Conservation (phyloP, 768 basidiomycete species). For the Mycena rosella region DNA sequence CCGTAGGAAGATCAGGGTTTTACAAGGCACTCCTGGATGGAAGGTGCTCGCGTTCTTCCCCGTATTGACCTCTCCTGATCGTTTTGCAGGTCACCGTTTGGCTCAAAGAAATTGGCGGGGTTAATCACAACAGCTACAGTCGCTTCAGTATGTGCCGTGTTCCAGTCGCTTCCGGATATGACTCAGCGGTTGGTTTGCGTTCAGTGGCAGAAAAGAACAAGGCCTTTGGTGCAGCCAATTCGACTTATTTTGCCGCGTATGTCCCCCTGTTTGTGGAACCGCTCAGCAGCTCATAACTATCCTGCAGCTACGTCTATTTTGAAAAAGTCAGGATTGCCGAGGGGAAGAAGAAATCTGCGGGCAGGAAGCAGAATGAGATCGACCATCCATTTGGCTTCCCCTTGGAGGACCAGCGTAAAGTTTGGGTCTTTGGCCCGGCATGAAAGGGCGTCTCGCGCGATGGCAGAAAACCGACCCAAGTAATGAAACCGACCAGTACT, state of each 20-base stretch:
- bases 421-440: constrained; percentile 34
- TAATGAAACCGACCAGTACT: background rate
- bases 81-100: constrained; percentile 51
- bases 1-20: constrained; percentile 56
- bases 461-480: too few relatives aligned
- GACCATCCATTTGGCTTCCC: constrained; percentile 44
- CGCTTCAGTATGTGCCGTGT: constrained; percentile 56
- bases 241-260: constrained; percentile 61
- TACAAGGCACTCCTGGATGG: constrained; percentile 48
- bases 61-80: background rate
- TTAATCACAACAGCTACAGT: constrained; percentile 59
- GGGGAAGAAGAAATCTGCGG: constrained; percentile 62
- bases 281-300: background rate
- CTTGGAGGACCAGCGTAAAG: constrained; percentile 41
- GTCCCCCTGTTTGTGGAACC: constrained; percentile 33
- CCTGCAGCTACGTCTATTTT: constrained; percentile 58
- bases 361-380: constrained; percentile 51
- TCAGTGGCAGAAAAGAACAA: constrained; percentile 58
- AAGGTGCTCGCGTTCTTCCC: constrained; percentile 45
- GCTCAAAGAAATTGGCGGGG: constrained; percentile 59
- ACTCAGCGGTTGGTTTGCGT: background rate
- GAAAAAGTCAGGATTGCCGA: constrained; percentile 61
- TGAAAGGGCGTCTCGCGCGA: background rate
- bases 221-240: constrained; percentile 49
- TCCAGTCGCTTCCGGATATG: background rate